These are phyloP conservation scores for Vigna radiata DNA, from an alignment of 306 rosid genomes.

Conservation along the genomic window DNA sequence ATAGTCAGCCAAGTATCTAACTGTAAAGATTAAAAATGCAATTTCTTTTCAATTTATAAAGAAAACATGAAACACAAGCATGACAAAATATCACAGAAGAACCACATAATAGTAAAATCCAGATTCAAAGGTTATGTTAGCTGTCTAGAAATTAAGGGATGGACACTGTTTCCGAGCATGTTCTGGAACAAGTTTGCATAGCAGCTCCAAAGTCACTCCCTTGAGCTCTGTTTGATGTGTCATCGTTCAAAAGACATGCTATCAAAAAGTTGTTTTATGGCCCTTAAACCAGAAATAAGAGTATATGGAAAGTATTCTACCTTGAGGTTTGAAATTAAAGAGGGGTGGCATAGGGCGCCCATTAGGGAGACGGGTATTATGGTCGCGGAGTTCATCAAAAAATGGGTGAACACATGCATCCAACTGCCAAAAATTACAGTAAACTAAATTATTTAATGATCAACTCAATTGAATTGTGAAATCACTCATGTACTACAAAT, in stretches of 20 bases:
- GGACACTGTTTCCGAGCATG: conserved; percentile 72
- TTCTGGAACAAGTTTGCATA: conserved; percentile 66
- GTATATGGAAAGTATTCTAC: conserved; percentile 41
- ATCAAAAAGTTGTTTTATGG: background rate
- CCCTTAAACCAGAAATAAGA: background rate
- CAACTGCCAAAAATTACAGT: conserved; percentile 44
- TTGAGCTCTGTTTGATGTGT: conserved; percentile 57
- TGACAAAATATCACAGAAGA: background rate
- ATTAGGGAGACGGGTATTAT: conserved; percentile 63
- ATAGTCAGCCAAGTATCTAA: background rate
- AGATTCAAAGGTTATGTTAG: background rate
- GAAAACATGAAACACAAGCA: conserved; percentile 24
- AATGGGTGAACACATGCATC: conserved; percentile 71
- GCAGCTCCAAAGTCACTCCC: conserved; percentile 65
- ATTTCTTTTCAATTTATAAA: background rate
- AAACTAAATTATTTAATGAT: background rate
- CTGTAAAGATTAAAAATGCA: background rate
- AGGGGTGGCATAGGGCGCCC: conserved; percentile 75
- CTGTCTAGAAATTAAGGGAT: conserved; percentile 51
- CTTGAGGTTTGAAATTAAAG: conserved; percentile 76
- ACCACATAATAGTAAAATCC: conserved; percentile 22
- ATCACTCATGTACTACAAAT: background rate
- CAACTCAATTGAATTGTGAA: background rate
- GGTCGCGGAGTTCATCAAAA: conserved; percentile 73
- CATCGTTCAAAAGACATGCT: conserved; percentile 10